Conservation (phyloP, 805 yeast species). For the Monosporozyma yasuniensis region DNA sequence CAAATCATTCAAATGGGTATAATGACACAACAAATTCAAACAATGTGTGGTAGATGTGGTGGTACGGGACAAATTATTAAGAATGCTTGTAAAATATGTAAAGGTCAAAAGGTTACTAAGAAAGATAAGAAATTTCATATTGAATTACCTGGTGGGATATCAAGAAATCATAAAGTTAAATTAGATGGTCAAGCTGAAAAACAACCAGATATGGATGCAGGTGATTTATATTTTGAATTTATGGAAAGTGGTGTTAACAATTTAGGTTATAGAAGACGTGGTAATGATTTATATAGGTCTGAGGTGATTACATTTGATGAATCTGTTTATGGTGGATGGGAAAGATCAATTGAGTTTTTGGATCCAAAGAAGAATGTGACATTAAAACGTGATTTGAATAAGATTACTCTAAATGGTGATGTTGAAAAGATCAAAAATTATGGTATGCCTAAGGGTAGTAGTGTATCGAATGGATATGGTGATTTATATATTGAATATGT, state of each 20-base stretch:
- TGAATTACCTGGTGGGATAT: constrained; percentile 61
- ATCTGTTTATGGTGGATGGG: constrained; percentile 76
- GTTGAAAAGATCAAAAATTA: constrained; percentile 60
- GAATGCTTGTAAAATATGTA: constrained; percentile 58
- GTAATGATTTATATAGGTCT: constrained; percentile 64
- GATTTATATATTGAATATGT: constrained; percentile 43
- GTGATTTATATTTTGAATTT: constrained; percentile 61
- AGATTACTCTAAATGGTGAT: constrained; percentile 53
- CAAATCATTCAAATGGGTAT: constrained; percentile 74
- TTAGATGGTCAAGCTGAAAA: constrained; percentile 75
- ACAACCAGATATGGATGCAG: constrained; percentile 73
- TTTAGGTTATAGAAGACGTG: constrained; percentile 81
- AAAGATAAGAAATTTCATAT: constrained; percentile 50
- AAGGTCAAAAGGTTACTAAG: constrained; percentile 57
- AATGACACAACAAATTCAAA: constrained; percentile 79
- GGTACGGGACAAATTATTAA: constrained; percentile 67
- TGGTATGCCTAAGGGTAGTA: constrained; percentile 68
- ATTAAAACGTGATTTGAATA: constrained; percentile 44
- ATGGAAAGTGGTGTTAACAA: constrained; percentile 44
- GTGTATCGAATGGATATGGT: constrained; percentile 38
- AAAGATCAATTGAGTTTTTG: constrained; percentile 53
- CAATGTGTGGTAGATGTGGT: constrained; percentile 67
- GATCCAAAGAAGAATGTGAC: constrained; percentile 46
- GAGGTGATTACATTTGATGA: constrained; percentile 69
- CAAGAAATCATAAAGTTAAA: constrained; percentile 48